Percentiles rank a stretch among this genome's conserved stretches.
Evolutionary conservation across 2,329 filamentous ascomycete species (phyloP).

Genomic region (Ophiosphaerella narmari): DNA sequence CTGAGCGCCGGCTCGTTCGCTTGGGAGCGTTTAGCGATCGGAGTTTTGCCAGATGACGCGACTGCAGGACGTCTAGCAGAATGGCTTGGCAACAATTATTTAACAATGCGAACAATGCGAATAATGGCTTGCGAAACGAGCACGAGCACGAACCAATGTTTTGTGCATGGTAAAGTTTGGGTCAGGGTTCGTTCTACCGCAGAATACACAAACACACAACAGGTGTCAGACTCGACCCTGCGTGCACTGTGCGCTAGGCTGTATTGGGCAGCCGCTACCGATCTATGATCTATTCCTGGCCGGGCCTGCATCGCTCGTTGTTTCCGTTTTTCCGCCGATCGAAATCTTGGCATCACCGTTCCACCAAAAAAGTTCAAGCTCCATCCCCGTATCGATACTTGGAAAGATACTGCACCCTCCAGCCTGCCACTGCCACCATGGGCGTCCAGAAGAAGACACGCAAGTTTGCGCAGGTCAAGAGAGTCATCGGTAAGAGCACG

Average conservation of each 20-base stretch:
- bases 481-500: slow-evolving; percentile 66
- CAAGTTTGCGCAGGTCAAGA: slow-evolving; percentile 85
- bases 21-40: slow-evolving; percentile 21
- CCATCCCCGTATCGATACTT: slow-evolving; percentile 7
- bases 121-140: not conserved
- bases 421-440: slow-evolving; percentile 59
- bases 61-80: not conserved
- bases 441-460: slow-evolving; percentile 87
- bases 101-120: not conserved
- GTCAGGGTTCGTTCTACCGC: no score
- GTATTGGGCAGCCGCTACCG: not conserved
- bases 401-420: not conserved
- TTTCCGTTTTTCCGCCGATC: slow-evolving; percentile 12
- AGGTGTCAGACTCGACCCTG: slow-evolving; percentile 6
- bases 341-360: slow-evolving; percentile 21
- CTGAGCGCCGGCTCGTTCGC: slow-evolving; percentile 17
- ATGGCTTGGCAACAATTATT: not conserved
- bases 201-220: not conserved
- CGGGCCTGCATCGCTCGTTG: slow-evolving; percentile 1
- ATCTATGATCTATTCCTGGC: slow-evolving; percentile 10
- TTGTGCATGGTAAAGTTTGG: not conserved
- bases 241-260: not conserved
- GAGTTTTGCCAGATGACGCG: slow-evolving; percentile 11
- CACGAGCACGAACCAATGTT: not conserved
- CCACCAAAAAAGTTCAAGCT: slow-evolving; percentile 22